Conservation (phyloP, 768 basidiomycete species). For the Tylopilus rubrobrunneus region DNA sequence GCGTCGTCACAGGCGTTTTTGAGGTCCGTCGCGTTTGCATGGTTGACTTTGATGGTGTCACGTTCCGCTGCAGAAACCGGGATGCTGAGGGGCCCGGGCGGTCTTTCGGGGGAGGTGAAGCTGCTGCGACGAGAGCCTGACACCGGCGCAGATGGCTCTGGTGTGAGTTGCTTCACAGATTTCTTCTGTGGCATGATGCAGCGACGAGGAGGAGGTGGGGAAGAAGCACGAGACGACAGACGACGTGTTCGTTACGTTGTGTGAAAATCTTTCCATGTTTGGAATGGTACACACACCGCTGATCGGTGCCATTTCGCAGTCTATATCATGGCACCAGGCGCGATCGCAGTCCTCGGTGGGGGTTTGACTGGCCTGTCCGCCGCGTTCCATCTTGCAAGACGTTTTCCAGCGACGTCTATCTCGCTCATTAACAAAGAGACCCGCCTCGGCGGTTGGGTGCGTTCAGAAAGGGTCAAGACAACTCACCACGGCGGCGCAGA, state of each 20-base stretch:
- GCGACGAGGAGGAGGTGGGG: neutral
- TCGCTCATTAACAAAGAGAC: slow-evolving; percentile 64
- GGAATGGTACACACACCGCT: neutral
- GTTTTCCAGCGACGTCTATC: slow-evolving; percentile 56
- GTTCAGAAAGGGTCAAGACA: slow-evolving; percentile 46
- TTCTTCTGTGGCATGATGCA: slow-evolving; percentile 21
- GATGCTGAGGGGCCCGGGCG: slow-evolving; percentile 53
- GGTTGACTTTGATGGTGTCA: slow-evolving; percentile 60
- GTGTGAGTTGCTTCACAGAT: slow-evolving; percentile 7
- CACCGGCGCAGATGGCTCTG: slow-evolving; percentile 10
- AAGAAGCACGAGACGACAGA: neutral
- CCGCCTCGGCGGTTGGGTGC: slow-evolving; percentile 85
- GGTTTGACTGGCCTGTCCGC: slow-evolving; percentile 80
- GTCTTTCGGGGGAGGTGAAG: slow-evolving; percentile 33
- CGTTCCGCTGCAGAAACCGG: slow-evolving; percentile 41
- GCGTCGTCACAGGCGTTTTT: slow-evolving; percentile 84
- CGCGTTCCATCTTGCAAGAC: slow-evolving; percentile 70
- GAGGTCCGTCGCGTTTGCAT: slow-evolving; percentile 51
- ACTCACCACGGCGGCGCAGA: slow-evolving; percentile 30
- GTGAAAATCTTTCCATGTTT: slow-evolving; percentile 13
- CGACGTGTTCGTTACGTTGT: slow-evolving; percentile 19
- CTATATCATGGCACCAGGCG: slow-evolving; percentile 12
- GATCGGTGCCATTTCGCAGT: neutral
- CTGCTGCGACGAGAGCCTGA: slow-evolving; percentile 26
- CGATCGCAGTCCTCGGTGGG: slow-evolving; percentile 72